phyloP scores from a whole-genome alignment of 2,329 filamentous ascomycete genomes.

The Fusarium temperatum region DNA sequence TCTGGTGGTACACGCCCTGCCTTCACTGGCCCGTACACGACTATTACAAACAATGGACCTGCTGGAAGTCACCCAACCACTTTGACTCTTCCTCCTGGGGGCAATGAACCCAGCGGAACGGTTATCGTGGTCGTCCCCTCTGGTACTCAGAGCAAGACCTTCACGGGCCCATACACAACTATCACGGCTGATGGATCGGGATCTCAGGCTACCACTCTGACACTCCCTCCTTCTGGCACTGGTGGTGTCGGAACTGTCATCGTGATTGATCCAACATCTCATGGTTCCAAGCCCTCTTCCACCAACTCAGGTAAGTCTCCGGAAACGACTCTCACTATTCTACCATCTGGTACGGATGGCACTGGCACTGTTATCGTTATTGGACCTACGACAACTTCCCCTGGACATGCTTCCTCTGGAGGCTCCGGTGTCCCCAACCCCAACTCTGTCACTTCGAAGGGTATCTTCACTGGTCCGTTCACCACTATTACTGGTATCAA shows the following conservation, averaged over 20 bases:
- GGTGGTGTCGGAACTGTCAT: not conserved
- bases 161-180: not conserved
- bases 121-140: not conserved
- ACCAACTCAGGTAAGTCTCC: not conserved
- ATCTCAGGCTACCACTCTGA: not conserved
- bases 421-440: not conserved
- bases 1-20: not conserved
- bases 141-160: not conserved
- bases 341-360: not conserved
- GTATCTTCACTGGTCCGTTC: not conserved
- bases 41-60: not conserved
- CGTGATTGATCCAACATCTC: not conserved
- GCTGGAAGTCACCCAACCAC: not conserved
- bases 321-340: not conserved
- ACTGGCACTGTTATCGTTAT: not conserved
- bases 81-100: not conserved
- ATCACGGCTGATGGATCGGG: not conserved
- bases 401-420: not conserved
- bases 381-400: not conserved
- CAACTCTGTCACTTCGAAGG: not conserved
- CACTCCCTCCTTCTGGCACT: not conserved
- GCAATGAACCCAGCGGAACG: not conserved
- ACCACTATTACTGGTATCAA: not conserved
- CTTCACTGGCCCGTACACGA: not conserved
- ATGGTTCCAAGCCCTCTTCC: not conserved